Base-by-base conservation (phyloP, 169 alveolate genomes). In the Plasmodium yoelii region DNA sequence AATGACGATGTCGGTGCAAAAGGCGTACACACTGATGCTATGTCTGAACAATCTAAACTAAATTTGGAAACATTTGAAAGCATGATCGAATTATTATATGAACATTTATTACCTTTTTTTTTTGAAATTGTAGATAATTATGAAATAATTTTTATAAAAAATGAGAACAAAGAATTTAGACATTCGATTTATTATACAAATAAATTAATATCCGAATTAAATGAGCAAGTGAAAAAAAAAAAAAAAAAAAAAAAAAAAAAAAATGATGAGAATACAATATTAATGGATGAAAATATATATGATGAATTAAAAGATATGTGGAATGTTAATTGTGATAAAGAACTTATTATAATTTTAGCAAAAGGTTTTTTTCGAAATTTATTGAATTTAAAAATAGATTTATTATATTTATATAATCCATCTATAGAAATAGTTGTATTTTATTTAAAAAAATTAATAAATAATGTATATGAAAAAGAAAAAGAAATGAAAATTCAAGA, bases 381-480 rank as follows among this genome's bases (percentile, higher is more conserved):
- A 53, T 42, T 44, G 53, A 64, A 86, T 28, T 12, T 57, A 22
- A 86, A 86, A 9, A 53, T 70, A 5, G 91, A 86, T 42, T 34
- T 51, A 26, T 59, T 86, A 86, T 86, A 70, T 73, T 47, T 86
- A 57, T 69, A 59, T 19, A 86, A 70, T 34, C 91, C 91, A 10
- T 69, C 87, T 5, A 22, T 57, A 63, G 56, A 86, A 57, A 15
- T 68, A 0, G 24, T 86, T n/a, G 87, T 72, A 19, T 28, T 7
- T 4, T 68, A 24, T 10, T 51, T 86, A 73, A 28, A 72, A 61
- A 61, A 6, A 12, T 65, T 86, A 9, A 53, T 69, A 64, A 59
- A 53, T 22, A 49, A 39, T 34, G 64, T 64, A 39, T 57, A 84
- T 6, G 13, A 19, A n/a, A 12, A 71, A 47, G 34, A 68, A 6